Percentiles rank a stretch among this genome's conserved stretches.
phyloP scores from a whole-genome alignment of 192 early-diverging fungal species.

The Phycomyces nitens region DNA sequence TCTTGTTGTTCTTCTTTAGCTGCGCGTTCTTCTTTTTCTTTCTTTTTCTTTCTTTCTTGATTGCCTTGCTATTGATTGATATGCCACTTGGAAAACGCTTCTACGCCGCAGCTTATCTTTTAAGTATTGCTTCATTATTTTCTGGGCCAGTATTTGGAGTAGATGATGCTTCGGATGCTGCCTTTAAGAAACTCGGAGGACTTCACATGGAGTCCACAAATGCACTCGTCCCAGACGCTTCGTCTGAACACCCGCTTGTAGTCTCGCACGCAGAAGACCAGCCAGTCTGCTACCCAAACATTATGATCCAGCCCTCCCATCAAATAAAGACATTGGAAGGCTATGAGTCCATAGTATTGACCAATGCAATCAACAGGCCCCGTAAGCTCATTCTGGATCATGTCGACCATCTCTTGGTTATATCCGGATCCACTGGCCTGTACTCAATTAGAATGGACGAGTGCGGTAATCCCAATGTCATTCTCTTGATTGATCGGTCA shows the following conservation, averaged over 20 bases:
- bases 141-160: not conserved
- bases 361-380: conserved; percentile 22
- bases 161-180: not conserved
- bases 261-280: conserved; percentile 11
- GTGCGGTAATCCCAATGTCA: conserved; percentile 24
- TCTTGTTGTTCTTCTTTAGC: too few relatives aligned
- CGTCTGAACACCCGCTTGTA: conserved; percentile 18
- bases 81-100: too few relatives aligned
- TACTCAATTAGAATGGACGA: conserved; percentile 31
- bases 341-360: conserved; percentile 24
- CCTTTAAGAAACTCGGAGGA: not conserved
- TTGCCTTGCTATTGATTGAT: too few relatives aligned
- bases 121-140: not conserved
- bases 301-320: not conserved
- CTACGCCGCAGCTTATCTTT: not conserved
- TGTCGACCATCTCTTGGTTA: conserved; percentile 24
- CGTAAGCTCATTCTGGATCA: conserved; percentile 21
- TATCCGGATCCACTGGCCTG: conserved; percentile 14
- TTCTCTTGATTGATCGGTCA: conserved; percentile 7
- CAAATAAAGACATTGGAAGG: conserved; percentile 5
- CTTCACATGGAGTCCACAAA: not conserved
- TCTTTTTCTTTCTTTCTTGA: too few relatives aligned
- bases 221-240: conserved; percentile 18
- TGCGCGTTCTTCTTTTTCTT: too few relatives aligned
- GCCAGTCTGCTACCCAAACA: conserved; percentile 20